phyloP scores from a whole-genome alignment of 257 asterid genomes.

The Anisodus acutangulus region DNA sequence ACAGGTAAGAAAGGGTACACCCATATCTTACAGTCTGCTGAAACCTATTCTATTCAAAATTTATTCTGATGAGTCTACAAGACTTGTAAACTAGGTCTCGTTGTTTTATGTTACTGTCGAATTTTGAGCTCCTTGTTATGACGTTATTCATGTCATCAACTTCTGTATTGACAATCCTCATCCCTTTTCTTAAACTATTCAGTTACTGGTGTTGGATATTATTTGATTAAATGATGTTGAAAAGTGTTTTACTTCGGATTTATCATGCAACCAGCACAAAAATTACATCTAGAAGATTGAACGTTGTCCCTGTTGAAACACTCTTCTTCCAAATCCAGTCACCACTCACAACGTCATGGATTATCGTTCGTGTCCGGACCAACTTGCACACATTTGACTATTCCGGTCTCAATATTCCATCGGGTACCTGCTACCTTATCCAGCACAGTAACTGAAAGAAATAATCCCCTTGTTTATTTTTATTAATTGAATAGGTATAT shows the following conservation, averaged over 20 bases:
- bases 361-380: background rate
- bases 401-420: too few species aligned
- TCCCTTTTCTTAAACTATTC: background rate
- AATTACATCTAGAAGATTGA: background rate
- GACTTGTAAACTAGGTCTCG: background rate
- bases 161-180: background rate
- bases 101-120: background rate
- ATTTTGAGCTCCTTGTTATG: background rate
- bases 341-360: background rate
- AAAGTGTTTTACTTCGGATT: background rate
- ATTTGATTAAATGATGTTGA: background rate
- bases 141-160: background rate
- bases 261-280: background rate
- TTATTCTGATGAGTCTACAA: background rate
- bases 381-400: background rate
- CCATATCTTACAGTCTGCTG: slow-evolving; percentile 5
- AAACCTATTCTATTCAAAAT: background rate
- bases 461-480: too few species aligned
- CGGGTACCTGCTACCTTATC: background rate
- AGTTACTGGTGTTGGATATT: background rate
- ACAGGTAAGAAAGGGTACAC: background rate
- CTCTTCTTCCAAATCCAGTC: background rate
- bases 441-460: too few species aligned
- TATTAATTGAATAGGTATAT: too few species aligned
- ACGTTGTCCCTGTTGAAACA: background rate